Base-by-base conservation (phyloP, 202 grass and related monocot genomes). In the Zizania palustris region DNA sequence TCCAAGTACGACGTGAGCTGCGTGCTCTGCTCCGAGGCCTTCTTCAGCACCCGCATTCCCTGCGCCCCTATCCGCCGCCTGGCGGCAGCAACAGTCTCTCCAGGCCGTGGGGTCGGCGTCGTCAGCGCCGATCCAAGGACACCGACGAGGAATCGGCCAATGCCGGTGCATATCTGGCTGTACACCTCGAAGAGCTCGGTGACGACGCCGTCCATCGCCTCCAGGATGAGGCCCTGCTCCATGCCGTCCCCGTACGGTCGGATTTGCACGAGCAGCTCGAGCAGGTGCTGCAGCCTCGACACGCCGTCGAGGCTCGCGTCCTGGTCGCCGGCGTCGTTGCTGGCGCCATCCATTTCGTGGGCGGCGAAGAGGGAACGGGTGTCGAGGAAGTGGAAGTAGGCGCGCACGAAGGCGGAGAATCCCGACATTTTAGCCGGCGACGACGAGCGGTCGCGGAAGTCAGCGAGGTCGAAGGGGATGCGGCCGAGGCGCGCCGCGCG, bases 111-210 rank as follows among this genome's bases (percentile, higher is more conserved):
- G 15, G 61, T 40, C 9, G 71, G 65, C n/a, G 78, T 16, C 13
- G 65, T 82, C 45, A 83, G 68, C 3, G 74, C 80, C 0, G 82
- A 74, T 5, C 89, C 87, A 4, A 86, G 78, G 8, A 87, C 75
- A 18, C 67, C 51, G n/a, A 95, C 80, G 45, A 98, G 89, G 85
- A 95, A 92, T 28, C 80, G 77, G 1, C 89, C 85, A 45, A 98
- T 90, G 57, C 95, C 89, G 21, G 80, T 88, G 85, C 95, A 90
- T 14, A 98, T 82, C 57, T 84, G 72, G 80, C 89, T 92, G 85
- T 98, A 95, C 5, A 98, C 95, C 77, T 98, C 95, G 73, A 95
- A 98, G 66, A 92, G 92, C 82, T 98, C 91, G 67, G 95, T 83
- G 50, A 90, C 83, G 12, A 90, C 89, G 45, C 91, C 90, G 57